Evolutionary conservation across 805 yeast species (phyloP).

Genomic region (Candida ulmi): DNA sequence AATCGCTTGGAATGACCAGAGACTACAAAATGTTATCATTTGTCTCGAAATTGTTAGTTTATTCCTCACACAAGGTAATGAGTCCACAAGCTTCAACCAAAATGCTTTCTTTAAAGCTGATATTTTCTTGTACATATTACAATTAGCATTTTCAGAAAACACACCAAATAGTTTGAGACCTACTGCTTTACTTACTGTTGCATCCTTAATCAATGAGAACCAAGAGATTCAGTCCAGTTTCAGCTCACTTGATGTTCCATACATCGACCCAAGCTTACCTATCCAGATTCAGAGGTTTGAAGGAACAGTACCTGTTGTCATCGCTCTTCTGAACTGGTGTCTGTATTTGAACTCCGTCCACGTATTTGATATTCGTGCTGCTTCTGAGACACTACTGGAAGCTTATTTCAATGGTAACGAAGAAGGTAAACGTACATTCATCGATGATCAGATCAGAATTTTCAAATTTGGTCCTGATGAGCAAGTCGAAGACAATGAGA

Average conservation of each 20-base stretch:
- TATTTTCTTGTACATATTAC: constrained; percentile 57
- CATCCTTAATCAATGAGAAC: constrained; percentile 70
- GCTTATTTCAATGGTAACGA: constrained; percentile 63
- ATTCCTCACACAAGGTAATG: constrained; percentile 70
- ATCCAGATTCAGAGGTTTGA: constrained; percentile 23
- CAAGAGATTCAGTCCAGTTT: constrained; percentile 62
- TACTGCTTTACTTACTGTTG: constrained; percentile 64
- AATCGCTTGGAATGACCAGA: constrained; percentile 74
- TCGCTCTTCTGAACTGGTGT: constrained; percentile 80
- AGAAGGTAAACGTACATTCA: constrained; percentile 54
- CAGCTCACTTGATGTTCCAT: constrained; percentile 86
- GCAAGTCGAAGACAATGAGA: constrained; percentile 17
- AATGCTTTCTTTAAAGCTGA: constrained; percentile 52
- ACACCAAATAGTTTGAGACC: constrained; percentile 66
- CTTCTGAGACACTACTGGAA: constrained; percentile 59
- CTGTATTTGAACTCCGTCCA: constrained; percentile 77
- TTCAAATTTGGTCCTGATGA: constrained; percentile 25
- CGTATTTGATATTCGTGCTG: constrained; percentile 73
- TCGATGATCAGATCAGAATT: constrained; percentile 56
- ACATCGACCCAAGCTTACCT: constrained; percentile 68
- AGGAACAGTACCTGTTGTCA: constrained; percentile 57
- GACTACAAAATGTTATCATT: constrained; percentile 58
- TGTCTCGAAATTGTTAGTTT: constrained; percentile 68
- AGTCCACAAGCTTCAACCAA: constrained; percentile 58
- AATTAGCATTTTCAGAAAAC: constrained; percentile 61